phyloP scores from a whole-genome alignment of 352 stramenopile species.

The Phytophthora vignae region DNA sequence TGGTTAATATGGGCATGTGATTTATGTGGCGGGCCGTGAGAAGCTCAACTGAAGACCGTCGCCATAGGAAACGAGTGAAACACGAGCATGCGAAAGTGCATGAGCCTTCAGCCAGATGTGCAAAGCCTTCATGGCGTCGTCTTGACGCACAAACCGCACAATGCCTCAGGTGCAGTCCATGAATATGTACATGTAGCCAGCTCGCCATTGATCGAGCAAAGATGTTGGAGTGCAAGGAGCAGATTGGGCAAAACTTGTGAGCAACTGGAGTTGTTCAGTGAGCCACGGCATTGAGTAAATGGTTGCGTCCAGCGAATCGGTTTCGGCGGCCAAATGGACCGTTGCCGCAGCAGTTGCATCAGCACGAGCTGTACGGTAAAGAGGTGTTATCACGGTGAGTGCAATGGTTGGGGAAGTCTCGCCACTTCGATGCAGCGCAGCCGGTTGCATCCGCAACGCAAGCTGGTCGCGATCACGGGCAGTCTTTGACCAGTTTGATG shows the following conservation, averaged over 20 bases:
- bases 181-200: background rate
- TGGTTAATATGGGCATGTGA: background rate
- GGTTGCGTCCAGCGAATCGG: background rate
- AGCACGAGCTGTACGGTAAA: background rate
- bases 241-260: background rate
- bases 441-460: background rate
- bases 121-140: background rate
- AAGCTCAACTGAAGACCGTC: background rate
- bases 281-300: background rate
- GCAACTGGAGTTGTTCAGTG: too few species aligned
- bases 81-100: slow-evolving; percentile 1
- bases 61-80: background rate
- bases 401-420: too few species aligned
- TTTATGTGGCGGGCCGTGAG: background rate
- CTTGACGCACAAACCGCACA: background rate
- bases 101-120: background rate
- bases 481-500: background rate
- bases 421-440: background rate
- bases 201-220: background rate
- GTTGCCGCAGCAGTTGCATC: background rate
- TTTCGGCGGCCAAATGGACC: slow-evolving; percentile 1
- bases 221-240: background rate
- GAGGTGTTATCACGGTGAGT: too few species aligned
- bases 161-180: too few species aligned
- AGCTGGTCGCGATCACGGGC: background rate